Percentiles rank a stretch among this genome's conserved stretches.
Conservation (phyloP, 257 asterid genomes). For the Salvia hispanica region DNA sequence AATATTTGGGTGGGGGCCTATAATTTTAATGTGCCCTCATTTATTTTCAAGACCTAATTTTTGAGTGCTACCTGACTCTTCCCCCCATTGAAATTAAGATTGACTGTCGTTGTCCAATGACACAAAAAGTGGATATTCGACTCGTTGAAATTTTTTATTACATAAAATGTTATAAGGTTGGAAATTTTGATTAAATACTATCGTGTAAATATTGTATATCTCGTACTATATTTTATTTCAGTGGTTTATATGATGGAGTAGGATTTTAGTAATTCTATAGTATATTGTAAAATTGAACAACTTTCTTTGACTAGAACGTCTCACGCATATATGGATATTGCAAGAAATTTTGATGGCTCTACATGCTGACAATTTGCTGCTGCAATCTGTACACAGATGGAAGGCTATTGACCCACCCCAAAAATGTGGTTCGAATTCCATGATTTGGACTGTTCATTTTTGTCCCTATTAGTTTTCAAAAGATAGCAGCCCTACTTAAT, state of each 20-base stretch:
- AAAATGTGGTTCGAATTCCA: constrained; percentile 24
- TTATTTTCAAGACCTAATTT: constrained; percentile 35
- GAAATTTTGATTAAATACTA: too few relatives aligned
- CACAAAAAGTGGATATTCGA: not conserved
- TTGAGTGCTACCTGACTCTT: constrained; percentile 30
- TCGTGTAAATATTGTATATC: too few relatives aligned
- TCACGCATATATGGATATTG: not conserved
- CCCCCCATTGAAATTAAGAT: not conserved
- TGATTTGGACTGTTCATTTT: constrained; percentile 23
- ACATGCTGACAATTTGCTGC: constrained; percentile 1
- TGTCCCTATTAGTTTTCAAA: not conserved
- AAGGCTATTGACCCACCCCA: constrained; percentile 17
- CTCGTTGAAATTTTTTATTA: too few relatives aligned
- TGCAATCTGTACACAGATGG: constrained; percentile 27
- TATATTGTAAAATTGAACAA: not conserved
- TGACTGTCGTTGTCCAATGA: constrained; percentile 7
- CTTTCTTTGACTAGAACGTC: too few relatives aligned
- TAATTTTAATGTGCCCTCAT: constrained; percentile 1
- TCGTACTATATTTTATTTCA: too few relatives aligned
- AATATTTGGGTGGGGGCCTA: constrained; percentile 29
- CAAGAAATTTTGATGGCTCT: not conserved
- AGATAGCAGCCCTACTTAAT: not conserved
- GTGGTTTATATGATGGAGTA: too few relatives aligned
- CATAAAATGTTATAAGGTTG: too few relatives aligned
- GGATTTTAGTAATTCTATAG: too few relatives aligned